These are phyloP conservation scores for Glomus cerebriforme DNA, from an alignment of 192 early-diverging fungal genomes.

Conservation along the genomic window DNA sequence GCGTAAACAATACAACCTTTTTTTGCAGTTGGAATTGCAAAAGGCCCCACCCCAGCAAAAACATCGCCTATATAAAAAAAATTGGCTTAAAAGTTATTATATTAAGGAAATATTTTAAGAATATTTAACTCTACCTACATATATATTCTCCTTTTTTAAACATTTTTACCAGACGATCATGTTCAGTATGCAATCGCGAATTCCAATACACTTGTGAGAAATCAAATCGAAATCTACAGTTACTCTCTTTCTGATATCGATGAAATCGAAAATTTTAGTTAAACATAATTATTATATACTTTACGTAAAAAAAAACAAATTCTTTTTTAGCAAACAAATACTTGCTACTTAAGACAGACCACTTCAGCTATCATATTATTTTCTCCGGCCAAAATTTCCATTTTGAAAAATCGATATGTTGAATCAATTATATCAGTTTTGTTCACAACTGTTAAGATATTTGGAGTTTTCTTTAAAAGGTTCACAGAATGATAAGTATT, in stretches of 20 bases:
- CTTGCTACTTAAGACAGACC: slow-evolving; percentile 47
- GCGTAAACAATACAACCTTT: slow-evolving; percentile 85
- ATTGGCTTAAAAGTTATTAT: not conserved
- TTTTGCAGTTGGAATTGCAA: slow-evolving; percentile 91
- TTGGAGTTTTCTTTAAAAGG: slow-evolving; percentile 78
- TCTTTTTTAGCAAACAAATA: slow-evolving; percentile 14
- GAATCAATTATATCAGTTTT: slow-evolving; percentile 94
- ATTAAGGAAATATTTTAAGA: not conserved
- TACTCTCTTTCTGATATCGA: slow-evolving; percentile 75
- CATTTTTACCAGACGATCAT: slow-evolving; percentile 81
- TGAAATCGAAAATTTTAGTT: not conserved
- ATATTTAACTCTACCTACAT: slow-evolving; percentile 48
- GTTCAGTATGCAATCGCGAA: slow-evolving; percentile 92
- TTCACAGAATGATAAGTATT: not conserved
- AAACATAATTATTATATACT: not conserved
- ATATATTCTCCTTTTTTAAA: slow-evolving; percentile 74
- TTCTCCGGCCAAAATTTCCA: slow-evolving; percentile 95
- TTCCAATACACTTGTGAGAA: slow-evolving; percentile 99
- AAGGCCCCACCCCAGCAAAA: slow-evolving; percentile 97
- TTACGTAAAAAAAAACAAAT: not conserved
- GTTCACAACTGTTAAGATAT: slow-evolving; percentile 92
- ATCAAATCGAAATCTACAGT: slow-evolving; percentile 89
- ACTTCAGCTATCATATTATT: slow-evolving; percentile 84
- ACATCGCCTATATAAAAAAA: slow-evolving; percentile 65
- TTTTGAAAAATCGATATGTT: slow-evolving; percentile 94